These are phyloP conservation scores for Trametes elegans DNA, from an alignment of 768 basidiomycete species.

Conservation along the genomic window DNA sequence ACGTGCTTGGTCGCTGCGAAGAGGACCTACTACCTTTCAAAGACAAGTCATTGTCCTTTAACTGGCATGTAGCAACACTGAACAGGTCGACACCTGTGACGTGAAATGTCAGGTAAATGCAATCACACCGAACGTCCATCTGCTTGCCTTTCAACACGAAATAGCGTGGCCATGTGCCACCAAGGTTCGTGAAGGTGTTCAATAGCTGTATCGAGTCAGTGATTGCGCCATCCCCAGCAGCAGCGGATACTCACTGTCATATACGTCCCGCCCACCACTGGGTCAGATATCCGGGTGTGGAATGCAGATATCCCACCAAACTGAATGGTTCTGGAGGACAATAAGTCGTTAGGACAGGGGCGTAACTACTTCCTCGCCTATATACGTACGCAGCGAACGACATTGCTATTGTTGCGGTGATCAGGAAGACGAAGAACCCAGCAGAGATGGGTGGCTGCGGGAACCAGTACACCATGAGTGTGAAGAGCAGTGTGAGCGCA, in stretches of 20 bases:
- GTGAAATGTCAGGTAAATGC: not conserved
- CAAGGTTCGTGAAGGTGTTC: constrained; percentile 95
- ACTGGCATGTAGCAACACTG: constrained; percentile 79
- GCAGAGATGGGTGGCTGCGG: constrained; percentile 71
- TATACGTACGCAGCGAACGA: constrained; percentile 67
- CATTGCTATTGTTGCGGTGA: constrained; percentile 77
- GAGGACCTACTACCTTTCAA: constrained; percentile 47
- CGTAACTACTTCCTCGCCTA: too few species aligned
- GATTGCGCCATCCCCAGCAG: not conserved
- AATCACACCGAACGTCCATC: not conserved
- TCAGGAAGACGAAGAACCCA: constrained; percentile 77
- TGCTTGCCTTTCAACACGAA: constrained; percentile 84
- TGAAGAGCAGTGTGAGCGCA: constrained; percentile 65
- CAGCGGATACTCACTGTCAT: constrained; percentile 78
- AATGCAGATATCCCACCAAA: constrained; percentile 99
- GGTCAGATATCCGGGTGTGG: constrained; percentile 95
- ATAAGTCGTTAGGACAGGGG: not conserved
- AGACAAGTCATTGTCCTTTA: constrained; percentile 51
- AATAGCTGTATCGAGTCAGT: constrained; percentile 55
- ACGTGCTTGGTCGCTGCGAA: not conserved
- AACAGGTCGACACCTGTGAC: constrained; percentile 79
- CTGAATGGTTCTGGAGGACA: constrained; percentile 77
- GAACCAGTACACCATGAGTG: constrained; percentile 81
- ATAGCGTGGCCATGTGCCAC: constrained; percentile 97
- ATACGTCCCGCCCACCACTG: constrained; percentile 96